Conservation (phyloP, 2,329 filamentous ascomycete genomes). For the Kalmusia sp. region DNA sequence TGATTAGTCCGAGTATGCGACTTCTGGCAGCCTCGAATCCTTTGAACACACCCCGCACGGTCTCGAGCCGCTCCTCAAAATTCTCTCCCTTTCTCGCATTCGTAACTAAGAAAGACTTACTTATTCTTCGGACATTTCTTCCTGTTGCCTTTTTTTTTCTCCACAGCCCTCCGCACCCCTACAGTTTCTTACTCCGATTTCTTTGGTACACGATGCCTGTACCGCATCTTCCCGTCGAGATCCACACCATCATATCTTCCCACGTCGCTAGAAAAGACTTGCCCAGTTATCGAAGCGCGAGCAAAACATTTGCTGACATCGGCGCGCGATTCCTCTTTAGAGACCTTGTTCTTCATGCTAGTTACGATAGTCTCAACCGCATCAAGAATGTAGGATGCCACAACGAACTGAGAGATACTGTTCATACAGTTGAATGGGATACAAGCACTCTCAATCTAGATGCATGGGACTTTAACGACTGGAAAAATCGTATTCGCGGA, state of each 20-base stretch:
- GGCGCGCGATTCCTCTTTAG: neutral
- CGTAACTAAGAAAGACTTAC: neutral
- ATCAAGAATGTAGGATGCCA: neutral
- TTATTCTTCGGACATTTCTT: neutral
- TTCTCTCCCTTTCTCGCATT: neutral
- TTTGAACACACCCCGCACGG: neutral
- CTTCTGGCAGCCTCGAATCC: neutral
- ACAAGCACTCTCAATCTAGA: neutral
- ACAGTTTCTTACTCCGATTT: no score
- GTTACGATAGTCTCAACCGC: neutral
- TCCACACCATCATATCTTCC: constrained; percentile 1
- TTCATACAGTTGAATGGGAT: neutral
- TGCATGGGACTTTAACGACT: neutral
- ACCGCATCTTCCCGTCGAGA: constrained; percentile 2
- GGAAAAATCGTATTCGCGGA: neutral
- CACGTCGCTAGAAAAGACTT: neutral
- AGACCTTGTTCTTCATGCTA: neutral
- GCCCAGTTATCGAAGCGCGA: neutral
- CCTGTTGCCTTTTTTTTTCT: neutral
- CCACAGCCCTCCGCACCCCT: no score
- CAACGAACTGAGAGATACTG: neutral
- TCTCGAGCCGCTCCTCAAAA: neutral
- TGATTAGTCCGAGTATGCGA: neutral
- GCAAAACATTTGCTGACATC: constrained; percentile 1
- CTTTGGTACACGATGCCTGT: neutral